These are phyloP conservation scores for Solanum aculeatissimum DNA, from an alignment of 305 asterid genomes.

Conservation along the genomic window DNA sequence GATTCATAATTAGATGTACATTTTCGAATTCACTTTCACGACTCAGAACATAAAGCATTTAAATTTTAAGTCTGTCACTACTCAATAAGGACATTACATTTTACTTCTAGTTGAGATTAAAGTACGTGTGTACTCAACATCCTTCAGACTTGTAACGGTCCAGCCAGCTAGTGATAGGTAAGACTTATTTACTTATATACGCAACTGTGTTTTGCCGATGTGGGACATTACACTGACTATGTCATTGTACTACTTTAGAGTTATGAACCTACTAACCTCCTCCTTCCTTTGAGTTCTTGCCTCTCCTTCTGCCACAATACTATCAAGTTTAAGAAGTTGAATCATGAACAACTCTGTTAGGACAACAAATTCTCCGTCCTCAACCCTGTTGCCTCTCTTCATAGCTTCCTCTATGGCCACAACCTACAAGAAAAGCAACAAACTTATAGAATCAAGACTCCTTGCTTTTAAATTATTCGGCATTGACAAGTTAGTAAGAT, in stretches of 20 bases:
- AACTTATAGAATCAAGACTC: not conserved
- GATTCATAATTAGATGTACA: no score
- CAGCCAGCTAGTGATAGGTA: no score
- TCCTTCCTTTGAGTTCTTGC: constrained; percentile 12
- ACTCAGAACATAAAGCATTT: not conserved
- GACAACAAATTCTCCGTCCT: constrained; percentile 10
- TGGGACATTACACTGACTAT: no score
- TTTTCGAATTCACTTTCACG: not conserved
- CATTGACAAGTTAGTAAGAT: not conserved
- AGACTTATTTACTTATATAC: no score
- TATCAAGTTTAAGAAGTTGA: constrained; percentile 17
- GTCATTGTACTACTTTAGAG: not conserved
- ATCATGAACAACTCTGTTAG: constrained; percentile 19
- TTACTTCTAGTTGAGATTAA: not conserved
- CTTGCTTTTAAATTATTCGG: not conserved
- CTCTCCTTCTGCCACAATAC: constrained; percentile 16
- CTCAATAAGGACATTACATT: not conserved
- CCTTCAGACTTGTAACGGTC: no score
- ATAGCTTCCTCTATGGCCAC: constrained; percentile 1
- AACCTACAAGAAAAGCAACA: constrained; percentile 5
- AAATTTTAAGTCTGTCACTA: not conserved
- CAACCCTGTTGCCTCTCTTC: constrained; percentile 1
- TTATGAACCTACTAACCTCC: constrained; percentile 9
- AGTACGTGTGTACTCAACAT: not conserved
- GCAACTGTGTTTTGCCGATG: no score